phyloP scores from a whole-genome alignment of 768 basidiomycete species.

The Chalciporus piperatus region DNA sequence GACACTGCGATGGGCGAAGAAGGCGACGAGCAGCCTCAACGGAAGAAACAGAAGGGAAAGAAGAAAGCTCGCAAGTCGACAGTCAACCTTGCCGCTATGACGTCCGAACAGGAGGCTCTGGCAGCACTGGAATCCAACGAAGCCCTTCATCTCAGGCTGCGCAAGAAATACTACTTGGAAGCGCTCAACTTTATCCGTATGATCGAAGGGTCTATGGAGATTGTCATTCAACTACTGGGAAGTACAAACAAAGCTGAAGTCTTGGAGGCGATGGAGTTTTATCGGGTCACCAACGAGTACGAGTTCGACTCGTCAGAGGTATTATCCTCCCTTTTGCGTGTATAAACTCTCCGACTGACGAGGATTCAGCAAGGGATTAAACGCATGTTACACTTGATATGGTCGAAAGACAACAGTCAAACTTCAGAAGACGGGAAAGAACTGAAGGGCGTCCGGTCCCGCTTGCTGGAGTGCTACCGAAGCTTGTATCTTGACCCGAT shows the following conservation, averaged over 20 bases:
- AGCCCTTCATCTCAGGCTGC: constrained; percentile 61
- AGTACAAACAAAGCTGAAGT: constrained; percentile 85
- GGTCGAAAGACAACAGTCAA: constrained; percentile 88
- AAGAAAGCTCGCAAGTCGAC: constrained; percentile 65
- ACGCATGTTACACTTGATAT: constrained; percentile 96
- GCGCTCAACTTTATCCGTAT: constrained; percentile 78
- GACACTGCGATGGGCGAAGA: constrained; percentile 40
- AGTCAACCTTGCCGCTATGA: constrained; percentile 66
- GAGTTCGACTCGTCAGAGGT: constrained; percentile 78
- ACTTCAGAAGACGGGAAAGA: constrained; percentile 78
- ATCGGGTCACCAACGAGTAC: constrained; percentile 78
- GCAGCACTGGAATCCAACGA: constrained; percentile 67
- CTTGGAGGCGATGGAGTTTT: constrained; percentile 86
- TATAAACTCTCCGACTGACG: constrained; percentile 1
- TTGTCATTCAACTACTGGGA: constrained; percentile 74
- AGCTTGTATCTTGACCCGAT: constrained; percentile 86
- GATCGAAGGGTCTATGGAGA: constrained; percentile 66
- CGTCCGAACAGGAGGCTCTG: constrained; percentile 68
- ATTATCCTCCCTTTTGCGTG: constrained; percentile 3
- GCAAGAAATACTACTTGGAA: constrained; percentile 85
- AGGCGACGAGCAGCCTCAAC: constrained; percentile 27
- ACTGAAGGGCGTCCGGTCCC: constrained; percentile 82
- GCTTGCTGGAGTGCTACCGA: constrained; percentile 86
- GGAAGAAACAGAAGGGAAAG: constrained; percentile 41
- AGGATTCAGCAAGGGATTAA: constrained; percentile 73